phyloP scores from a whole-genome alignment of 805 yeast species.

The Saturnispora diversa region DNA sequence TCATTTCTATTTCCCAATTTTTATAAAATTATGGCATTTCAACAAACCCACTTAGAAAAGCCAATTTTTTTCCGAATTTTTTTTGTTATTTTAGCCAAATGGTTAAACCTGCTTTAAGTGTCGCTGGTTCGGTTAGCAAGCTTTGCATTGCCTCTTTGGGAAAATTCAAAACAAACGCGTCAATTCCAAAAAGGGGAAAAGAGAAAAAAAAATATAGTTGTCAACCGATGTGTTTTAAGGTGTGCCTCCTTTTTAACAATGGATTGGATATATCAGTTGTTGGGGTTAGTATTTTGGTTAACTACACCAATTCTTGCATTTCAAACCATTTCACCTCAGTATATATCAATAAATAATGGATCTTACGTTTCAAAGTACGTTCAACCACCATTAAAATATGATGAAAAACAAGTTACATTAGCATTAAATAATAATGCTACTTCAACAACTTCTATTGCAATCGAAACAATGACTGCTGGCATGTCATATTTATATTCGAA shows the following conservation, averaged over 20 bases:
- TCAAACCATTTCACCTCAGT: conserved; percentile 6
- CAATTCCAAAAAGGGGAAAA: background rate
- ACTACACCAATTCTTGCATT: conserved; percentile 2
- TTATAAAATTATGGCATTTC: too few species aligned
- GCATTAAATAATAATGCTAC: conserved; percentile 2
- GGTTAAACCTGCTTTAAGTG: background rate
- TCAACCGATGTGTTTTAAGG: too few species aligned
- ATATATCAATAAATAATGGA: background rate
- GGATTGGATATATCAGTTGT: too few species aligned
- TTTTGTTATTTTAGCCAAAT: background rate
- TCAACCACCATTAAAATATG: conserved; percentile 1
- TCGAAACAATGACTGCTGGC: conserved; percentile 20
- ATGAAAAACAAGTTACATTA: conserved; percentile 4
- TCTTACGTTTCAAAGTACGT: conserved; percentile 7
- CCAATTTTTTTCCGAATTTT: background rate
- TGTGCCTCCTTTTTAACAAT: conserved; percentile 7
- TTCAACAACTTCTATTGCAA: conserved; percentile 7
- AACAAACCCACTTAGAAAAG: too few species aligned
- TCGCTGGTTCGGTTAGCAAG: background rate
- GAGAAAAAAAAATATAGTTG: conserved; percentile 3
- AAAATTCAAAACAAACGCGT: conserved; percentile 6
- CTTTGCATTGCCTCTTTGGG: background rate
- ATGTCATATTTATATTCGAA: conserved; percentile 23
- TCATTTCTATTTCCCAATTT: too few species aligned
- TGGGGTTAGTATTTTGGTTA: background rate